Percentiles rank a stretch among this genome's conserved stretches.
phyloP scores from a whole-genome alignment of 306 rosid genomes.

The Hylodesmum podocarpum region DNA sequence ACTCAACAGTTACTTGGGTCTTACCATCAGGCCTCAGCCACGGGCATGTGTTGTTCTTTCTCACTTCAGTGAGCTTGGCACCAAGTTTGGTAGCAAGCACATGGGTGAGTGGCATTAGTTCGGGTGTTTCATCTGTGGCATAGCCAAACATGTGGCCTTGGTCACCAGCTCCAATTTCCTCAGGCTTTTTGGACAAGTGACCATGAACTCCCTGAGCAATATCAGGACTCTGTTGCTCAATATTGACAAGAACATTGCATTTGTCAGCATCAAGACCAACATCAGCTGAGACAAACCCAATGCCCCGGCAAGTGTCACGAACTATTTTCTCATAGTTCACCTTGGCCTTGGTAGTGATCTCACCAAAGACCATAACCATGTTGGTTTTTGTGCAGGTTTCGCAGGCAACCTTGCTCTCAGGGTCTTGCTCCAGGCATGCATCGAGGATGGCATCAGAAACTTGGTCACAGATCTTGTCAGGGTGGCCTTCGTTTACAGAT shows the following conservation, averaged over 20 bases:
- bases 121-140: constrained; percentile 78
- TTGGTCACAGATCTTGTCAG: constrained; percentile 83
- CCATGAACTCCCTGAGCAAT: constrained; percentile 85
- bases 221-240: constrained; percentile 82
- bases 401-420: constrained; percentile 77
- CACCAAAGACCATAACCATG: constrained; percentile 94
- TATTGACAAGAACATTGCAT: constrained; percentile 79
- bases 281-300: constrained; percentile 66
- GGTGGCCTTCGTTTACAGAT: constrained; percentile 85
- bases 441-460: constrained; percentile 79
- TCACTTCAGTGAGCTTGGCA: constrained; percentile 77
- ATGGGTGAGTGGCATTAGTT: constrained; percentile 78
- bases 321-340: constrained; percentile 83
- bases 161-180: constrained; percentile 85
- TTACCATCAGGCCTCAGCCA: constrained; percentile 89
- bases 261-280: constrained; percentile 82
- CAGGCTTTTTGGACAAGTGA: constrained; percentile 70
- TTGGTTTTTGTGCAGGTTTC: constrained; percentile 87
- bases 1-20: constrained; percentile 86
- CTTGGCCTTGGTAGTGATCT: constrained; percentile 74
- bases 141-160: constrained; percentile 91
- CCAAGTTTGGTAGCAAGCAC: constrained; percentile 81
- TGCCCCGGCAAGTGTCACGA: constrained; percentile 72
- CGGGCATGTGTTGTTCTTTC: constrained; percentile 71
- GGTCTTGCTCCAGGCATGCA: constrained; percentile 78